These are phyloP conservation scores for Trametes versicolor DNA, from an alignment of 1,284 basidiomycete genomes.

Conservation along the genomic window DNA sequence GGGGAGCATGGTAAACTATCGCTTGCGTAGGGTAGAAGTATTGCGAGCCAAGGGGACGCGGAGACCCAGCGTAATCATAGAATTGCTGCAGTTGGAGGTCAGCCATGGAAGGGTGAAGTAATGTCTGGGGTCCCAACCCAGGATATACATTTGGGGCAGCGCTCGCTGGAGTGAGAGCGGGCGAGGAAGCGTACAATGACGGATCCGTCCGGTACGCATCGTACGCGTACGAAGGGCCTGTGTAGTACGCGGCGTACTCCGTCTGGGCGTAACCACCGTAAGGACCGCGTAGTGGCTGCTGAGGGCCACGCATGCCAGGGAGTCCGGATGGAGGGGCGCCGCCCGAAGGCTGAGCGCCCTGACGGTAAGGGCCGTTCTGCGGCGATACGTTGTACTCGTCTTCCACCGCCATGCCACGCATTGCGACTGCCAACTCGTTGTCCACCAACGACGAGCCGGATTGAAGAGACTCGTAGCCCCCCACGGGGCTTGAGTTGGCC, in stretches of 20 bases:
- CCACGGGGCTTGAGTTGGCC: constrained; percentile 36
- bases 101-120: constrained; percentile 55
- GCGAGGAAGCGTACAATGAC: constrained; percentile 58
- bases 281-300: constrained; percentile 55
- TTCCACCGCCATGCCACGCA: constrained; percentile 75
- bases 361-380: constrained; percentile 43
- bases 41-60: constrained; percentile 61
- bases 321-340: constrained; percentile 26
- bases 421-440: constrained; percentile 62
- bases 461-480: constrained; percentile 53
- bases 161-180: constrained; percentile 50
- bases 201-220: constrained; percentile 66
- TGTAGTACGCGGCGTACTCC: constrained; percentile 68
- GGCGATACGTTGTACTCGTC: constrained; percentile 57
- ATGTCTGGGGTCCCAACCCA: constrained; percentile 51
- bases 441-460: constrained; percentile 53
- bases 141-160: constrained; percentile 60
- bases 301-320: constrained; percentile 50
- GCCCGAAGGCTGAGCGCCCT: constrained; percentile 31
- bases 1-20: constrained; percentile 65
- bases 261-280: constrained; percentile 62
- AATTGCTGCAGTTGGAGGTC: constrained; percentile 63
- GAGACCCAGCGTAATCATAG: constrained; percentile 65
- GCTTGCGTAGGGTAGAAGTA: constrained; percentile 70
- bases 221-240: constrained; percentile 59